phyloP scores from a whole-genome alignment of 2,329 filamentous ascomycete genomes.

The Penicillium sp. region DNA sequence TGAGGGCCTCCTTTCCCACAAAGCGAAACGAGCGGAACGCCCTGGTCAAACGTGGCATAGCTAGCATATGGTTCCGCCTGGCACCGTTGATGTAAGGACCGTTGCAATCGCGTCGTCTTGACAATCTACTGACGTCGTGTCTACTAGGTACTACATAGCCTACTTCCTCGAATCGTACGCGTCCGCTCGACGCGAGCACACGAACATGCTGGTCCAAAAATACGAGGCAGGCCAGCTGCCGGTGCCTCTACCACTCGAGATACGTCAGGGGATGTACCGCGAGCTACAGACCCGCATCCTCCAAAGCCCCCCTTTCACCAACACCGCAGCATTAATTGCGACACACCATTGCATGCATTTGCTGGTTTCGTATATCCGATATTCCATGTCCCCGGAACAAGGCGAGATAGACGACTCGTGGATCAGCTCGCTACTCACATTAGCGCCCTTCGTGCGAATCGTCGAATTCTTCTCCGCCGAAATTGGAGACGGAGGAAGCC shows the following conservation, averaged over 20 bases:
- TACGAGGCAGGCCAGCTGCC: constrained; percentile 39
- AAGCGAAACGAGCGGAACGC: constrained; percentile 33
- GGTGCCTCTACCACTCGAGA: constrained; percentile 35
- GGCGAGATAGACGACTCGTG: constrained; percentile 36
- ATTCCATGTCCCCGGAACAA: constrained; percentile 35
- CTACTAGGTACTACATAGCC: constrained; percentile 39
- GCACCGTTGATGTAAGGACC: constrained; percentile 40
- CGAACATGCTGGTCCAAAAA: constrained; percentile 36
- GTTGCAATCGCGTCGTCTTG: neutral
- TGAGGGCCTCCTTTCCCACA: constrained; percentile 33
- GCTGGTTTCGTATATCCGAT: constrained; percentile 39
- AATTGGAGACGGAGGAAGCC: constrained; percentile 42
- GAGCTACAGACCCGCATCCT: constrained; percentile 39
- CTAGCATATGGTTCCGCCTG: constrained; percentile 38
- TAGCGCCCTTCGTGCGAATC: constrained; percentile 39
- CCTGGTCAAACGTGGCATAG: constrained; percentile 34
- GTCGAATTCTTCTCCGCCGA: constrained; percentile 45
- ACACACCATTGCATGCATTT: constrained; percentile 44
- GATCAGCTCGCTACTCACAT: constrained; percentile 41
- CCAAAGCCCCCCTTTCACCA: constrained; percentile 40
- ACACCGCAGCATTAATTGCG: constrained; percentile 39
- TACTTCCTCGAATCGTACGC: constrained; percentile 44
- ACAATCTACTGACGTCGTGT: constrained; percentile 1
- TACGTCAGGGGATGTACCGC: constrained; percentile 37
- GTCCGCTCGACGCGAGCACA: constrained; percentile 37